Conservation (phyloP, 257 asterid species). For the Catharanthus roseus region DNA sequence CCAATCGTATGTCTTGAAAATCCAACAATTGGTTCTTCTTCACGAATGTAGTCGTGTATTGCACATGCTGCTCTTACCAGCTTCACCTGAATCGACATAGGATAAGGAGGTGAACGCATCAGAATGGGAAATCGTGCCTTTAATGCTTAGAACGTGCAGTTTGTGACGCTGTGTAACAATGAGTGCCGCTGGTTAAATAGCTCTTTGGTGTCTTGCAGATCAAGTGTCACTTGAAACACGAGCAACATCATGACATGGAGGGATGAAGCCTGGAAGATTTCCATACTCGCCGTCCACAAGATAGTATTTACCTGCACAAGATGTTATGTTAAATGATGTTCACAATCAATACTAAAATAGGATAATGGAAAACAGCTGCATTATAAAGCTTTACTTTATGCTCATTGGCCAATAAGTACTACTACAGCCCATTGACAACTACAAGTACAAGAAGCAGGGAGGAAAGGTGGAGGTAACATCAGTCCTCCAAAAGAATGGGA, state of each 20-base stretch:
- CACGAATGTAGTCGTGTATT: conserved; percentile 34
- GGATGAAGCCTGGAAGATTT: conserved; percentile 32
- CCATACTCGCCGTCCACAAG: conserved; percentile 34
- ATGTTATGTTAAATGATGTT: not conserved
- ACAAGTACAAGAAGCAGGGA: not conserved
- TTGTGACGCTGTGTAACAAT: conserved; percentile 22
- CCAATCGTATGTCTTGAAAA: conserved; percentile 26
- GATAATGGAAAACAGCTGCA: too few species aligned
- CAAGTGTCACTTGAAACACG: conserved; percentile 17
- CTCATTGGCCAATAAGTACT: not conserved
- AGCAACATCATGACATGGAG: conserved; percentile 32
- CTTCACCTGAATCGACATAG: conserved; percentile 43
- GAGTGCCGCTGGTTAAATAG: conserved; percentile 40
- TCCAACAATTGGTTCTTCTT: conserved; percentile 35
- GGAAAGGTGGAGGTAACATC: not conserved
- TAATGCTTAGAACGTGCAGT: conserved; percentile 29
- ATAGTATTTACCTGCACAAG: conserved; percentile 33
- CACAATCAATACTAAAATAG: not conserved
- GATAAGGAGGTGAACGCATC: conserved; percentile 37
- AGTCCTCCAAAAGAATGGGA: not conserved
- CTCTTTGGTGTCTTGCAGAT: conserved; percentile 35
- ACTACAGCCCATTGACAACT: not conserved
- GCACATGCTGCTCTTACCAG: conserved; percentile 42
- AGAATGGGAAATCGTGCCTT: conserved; percentile 44
- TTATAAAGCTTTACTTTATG: not conserved